A percentile compares a stretch with the other conserved stretches of the same genome.
Conservation (phyloP, 1,139 yeast species). For the Magnusiomyces clavatus region DNA sequence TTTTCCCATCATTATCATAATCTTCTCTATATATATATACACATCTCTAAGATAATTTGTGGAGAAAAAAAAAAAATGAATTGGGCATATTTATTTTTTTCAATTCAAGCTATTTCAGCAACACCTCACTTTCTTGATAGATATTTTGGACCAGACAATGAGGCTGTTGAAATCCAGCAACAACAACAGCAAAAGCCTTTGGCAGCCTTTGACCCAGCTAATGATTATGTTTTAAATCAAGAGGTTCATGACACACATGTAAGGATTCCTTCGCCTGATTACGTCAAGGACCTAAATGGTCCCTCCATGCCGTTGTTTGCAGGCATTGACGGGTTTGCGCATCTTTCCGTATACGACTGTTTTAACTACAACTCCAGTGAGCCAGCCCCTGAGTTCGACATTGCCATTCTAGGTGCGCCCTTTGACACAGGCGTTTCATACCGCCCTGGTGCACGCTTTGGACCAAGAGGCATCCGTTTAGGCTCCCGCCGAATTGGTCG, state of each 20-base stretch:
- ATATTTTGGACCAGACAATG: slow-evolving; percentile 1
- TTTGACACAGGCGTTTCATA: slow-evolving; percentile 71
- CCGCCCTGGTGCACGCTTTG: slow-evolving; percentile 72
- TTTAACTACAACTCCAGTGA: slow-evolving; percentile 27
- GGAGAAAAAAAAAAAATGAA: too few relatives aligned
- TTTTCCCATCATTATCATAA: too few relatives aligned
- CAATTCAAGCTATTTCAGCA: too few relatives aligned
- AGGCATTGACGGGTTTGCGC: slow-evolving; percentile 70
- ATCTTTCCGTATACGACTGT: slow-evolving; percentile 53
- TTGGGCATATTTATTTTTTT: too few relatives aligned
- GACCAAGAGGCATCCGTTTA: slow-evolving; percentile 65
- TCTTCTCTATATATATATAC: too few relatives aligned
- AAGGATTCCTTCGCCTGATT: slow-evolving; percentile 13
- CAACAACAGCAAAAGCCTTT: not conserved
- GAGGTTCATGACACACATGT: not conserved
- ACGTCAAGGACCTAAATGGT: slow-evolving; percentile 12
- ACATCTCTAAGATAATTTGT: too few relatives aligned
- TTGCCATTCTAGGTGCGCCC: slow-evolving; percentile 69
- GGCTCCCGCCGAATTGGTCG: slow-evolving; percentile 51
- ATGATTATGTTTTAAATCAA: not conserved
- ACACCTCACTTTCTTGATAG: not conserved
- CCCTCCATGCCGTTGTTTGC: slow-evolving; percentile 12
- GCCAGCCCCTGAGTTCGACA: slow-evolving; percentile 43
- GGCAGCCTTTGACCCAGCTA: not conserved
- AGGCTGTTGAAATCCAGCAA: not conserved